phyloP scores from a whole-genome alignment of 352 stramenopile genomes.

The Globisporangium paddicum region DNA sequence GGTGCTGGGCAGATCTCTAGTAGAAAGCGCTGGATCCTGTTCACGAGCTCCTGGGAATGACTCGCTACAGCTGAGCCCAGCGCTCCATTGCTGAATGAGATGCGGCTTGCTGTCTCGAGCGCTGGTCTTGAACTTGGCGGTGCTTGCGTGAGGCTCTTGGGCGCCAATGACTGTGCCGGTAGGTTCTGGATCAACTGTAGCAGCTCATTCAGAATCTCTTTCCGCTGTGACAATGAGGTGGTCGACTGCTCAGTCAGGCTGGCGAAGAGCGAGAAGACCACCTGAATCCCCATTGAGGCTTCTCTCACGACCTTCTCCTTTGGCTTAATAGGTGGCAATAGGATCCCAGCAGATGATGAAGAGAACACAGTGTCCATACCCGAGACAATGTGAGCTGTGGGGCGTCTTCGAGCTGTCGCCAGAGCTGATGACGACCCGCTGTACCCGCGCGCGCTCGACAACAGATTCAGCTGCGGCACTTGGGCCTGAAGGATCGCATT shows the following conservation, averaged over 20 bases:
- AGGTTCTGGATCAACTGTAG: conserved; percentile 35
- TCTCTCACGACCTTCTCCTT: conserved; percentile 32
- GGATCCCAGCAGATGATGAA: background rate
- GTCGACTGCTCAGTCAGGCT: conserved; percentile 22
- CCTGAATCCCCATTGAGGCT: conserved; percentile 36
- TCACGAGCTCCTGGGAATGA: conserved; percentile 19
- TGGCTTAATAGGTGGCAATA: conserved; percentile 10
- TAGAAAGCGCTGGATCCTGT: conserved; percentile 43
- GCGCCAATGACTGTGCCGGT: conserved; percentile 31
- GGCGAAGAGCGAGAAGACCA: conserved; percentile 30
- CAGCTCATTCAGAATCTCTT: conserved; percentile 43
- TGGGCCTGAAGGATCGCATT: background rate
- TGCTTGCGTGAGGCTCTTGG: background rate
- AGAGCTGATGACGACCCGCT: background rate
- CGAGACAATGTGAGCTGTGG: background rate
- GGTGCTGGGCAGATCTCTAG: conserved; percentile 31
- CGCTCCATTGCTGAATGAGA: background rate
- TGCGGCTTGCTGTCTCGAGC: background rate
- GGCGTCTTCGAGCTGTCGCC: background rate
- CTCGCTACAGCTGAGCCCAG: conserved; percentile 1
- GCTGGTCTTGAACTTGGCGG: background rate
- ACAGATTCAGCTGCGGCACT: background rate
- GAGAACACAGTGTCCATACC: background rate
- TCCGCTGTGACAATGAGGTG: conserved; percentile 19
- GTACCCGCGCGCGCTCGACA: background rate